Conservation (phyloP, 768 basidiomycete species). For the Mycena haematopus region DNA sequence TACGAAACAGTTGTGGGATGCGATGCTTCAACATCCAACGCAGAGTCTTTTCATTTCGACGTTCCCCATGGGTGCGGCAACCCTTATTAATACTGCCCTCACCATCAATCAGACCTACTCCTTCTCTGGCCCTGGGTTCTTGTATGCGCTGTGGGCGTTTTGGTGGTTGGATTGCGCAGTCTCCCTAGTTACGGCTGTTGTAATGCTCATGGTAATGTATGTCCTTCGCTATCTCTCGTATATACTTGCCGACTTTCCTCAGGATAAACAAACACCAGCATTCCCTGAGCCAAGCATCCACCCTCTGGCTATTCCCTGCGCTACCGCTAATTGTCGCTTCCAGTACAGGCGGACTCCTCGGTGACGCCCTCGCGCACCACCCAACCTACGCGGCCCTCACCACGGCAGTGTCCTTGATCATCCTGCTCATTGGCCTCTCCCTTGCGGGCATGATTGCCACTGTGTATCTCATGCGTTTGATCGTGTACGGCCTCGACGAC, state of each 20-base stretch:
- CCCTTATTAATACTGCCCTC: slow-evolving; percentile 54
- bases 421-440: slow-evolving; percentile 47
- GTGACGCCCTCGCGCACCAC: slow-evolving; percentile 47
- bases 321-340: slow-evolving; percentile 66
- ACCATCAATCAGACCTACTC: slow-evolving; percentile 45
- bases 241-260: slow-evolving; percentile 4
- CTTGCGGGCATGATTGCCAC: slow-evolving; percentile 62
- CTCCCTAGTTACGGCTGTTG: slow-evolving; percentile 44
- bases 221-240: background rate
- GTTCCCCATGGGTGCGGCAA: slow-evolving; percentile 58
- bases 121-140: slow-evolving; percentile 55
- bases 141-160: slow-evolving; percentile 59
- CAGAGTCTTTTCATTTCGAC: slow-evolving; percentile 55
- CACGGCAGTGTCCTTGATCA: slow-evolving; percentile 45
- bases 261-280: slow-evolving; percentile 67
- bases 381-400: slow-evolving; percentile 52
- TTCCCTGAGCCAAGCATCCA: slow-evolving; percentile 50
- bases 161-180: slow-evolving; percentile 70
- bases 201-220: slow-evolving; percentile 34
- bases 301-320: slow-evolving; percentile 69
- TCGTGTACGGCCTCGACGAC: slow-evolving; percentile 51
- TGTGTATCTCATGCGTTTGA: slow-evolving; percentile 55
- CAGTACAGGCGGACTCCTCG: slow-evolving; percentile 60
- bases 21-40: slow-evolving; percentile 54
- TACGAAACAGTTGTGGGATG: slow-evolving; percentile 41